Percentiles rank a stretch among this genome's conserved stretches.
phyloP scores from a whole-genome alignment of 2,329 filamentous ascomycete genomes.

The Fusarium bulbicola region DNA sequence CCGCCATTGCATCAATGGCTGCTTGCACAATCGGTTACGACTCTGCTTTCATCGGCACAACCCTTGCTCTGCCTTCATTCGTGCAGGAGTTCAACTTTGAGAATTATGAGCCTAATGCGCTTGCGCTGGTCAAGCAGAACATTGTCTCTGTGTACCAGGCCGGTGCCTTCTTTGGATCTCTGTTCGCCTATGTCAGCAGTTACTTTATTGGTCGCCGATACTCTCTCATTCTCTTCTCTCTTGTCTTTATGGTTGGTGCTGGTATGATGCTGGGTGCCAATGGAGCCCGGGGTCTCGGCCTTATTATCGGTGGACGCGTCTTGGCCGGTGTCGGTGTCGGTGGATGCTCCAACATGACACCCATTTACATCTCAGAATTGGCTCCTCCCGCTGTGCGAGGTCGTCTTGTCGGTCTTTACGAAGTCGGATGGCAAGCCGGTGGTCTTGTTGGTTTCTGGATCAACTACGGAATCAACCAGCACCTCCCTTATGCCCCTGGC shows the following conservation, averaged over 20 bases:
- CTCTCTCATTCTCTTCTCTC: slow-evolving; percentile 68
- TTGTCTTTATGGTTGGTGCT: slow-evolving; percentile 75
- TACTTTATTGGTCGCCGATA: slow-evolving; percentile 74
- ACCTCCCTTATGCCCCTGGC: slow-evolving; percentile 54
- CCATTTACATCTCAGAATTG: slow-evolving; percentile 69
- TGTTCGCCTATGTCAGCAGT: slow-evolving; percentile 72
- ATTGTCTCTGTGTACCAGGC: slow-evolving; percentile 86
- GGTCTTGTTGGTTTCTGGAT: slow-evolving; percentile 72
- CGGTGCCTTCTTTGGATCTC: slow-evolving; percentile 83
- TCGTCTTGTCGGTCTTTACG: slow-evolving; percentile 72
- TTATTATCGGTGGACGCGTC: slow-evolving; percentile 69
- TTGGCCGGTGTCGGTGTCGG: slow-evolving; percentile 72
- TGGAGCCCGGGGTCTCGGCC: slow-evolving; percentile 68
- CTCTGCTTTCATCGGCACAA: slow-evolving; percentile 82
- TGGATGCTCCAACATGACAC: slow-evolving; percentile 69
- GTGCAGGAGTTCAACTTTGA: slow-evolving; percentile 72
- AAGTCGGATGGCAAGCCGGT: slow-evolving; percentile 72
- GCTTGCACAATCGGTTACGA: slow-evolving; percentile 70
- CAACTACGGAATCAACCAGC: slow-evolving; percentile 68
- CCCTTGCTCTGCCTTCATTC: slow-evolving; percentile 76
- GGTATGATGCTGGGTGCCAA: slow-evolving; percentile 77
- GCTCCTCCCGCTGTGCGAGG: slow-evolving; percentile 71
- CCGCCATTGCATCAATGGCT: slow-evolving; percentile 63
- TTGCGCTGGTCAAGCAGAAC: slow-evolving; percentile 73
- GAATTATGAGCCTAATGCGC: slow-evolving; percentile 54